These are phyloP conservation scores for Pseudozyma hubeiensis DNA, from an alignment of 1,284 basidiomycete species.

Conservation along the genomic window DNA sequence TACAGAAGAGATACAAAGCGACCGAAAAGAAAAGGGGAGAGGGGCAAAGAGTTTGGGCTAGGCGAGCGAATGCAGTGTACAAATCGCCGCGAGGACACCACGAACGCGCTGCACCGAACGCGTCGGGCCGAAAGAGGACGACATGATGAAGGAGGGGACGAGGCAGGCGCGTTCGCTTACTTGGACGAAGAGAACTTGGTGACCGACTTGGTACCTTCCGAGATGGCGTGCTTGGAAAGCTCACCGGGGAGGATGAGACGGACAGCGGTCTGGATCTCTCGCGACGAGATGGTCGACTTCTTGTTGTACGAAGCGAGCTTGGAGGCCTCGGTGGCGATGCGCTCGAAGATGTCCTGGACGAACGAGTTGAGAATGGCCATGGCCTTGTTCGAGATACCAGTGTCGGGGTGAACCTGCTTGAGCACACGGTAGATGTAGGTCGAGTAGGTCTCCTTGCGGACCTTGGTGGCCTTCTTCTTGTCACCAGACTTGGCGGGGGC, in stretches of 20 bases:
- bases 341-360: constrained; percentile 72
- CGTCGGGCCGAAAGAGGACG: constrained; percentile 27
- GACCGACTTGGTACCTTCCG: constrained; percentile 79
- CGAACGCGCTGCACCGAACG: constrained; percentile 46
- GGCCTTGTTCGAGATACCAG: constrained; percentile 72
- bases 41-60: constrained; percentile 14
- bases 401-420: constrained; percentile 73
- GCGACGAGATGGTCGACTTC: constrained; percentile 69
- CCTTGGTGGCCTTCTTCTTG: constrained; percentile 75
- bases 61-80: constrained; percentile 1
- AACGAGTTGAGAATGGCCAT: constrained; percentile 70
- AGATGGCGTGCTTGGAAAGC: constrained; percentile 84
- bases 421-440: constrained; percentile 73
- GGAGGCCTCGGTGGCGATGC: constrained; percentile 69
- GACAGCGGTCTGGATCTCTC: constrained; percentile 69
- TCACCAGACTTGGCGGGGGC: constrained; percentile 72
- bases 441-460: constrained; percentile 73
- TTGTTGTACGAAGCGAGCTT: constrained; percentile 69
- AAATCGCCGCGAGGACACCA: constrained; percentile 26
- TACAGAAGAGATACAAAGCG: constrained; percentile 56
- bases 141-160: constrained; percentile 2
- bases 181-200: constrained; percentile 73
- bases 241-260: constrained; percentile 73
- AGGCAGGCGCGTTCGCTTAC: constrained; percentile 24
- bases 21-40: constrained; percentile 34